These are phyloP conservation scores for Pichia sp. DNA, from an alignment of 1,139 yeast genomes.

Conservation along the genomic window DNA sequence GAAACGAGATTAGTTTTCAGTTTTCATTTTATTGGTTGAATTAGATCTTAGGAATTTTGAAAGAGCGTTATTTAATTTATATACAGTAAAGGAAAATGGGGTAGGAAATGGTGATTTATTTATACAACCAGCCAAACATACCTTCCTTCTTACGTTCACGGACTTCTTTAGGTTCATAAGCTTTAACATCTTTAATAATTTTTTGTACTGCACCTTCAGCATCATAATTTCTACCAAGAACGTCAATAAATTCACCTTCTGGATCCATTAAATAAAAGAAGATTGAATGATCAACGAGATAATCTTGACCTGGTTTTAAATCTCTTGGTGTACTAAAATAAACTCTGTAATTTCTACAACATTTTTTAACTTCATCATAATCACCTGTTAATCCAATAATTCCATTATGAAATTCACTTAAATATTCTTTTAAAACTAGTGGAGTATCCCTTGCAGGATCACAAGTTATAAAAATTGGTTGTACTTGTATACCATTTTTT, in stretches of 20 bases:
- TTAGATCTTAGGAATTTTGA: no score
- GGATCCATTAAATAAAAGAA: slow-evolving; percentile 96
- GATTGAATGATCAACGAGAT: slow-evolving; percentile 92
- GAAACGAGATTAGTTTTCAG: no score
- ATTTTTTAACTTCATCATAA: slow-evolving; percentile 73
- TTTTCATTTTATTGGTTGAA: no score
- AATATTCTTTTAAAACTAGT: slow-evolving; percentile 68
- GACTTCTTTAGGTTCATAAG: slow-evolving; percentile 65
- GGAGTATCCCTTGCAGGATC: slow-evolving; percentile 95
- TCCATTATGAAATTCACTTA: slow-evolving; percentile 81
- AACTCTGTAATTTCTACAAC: slow-evolving; percentile 85
- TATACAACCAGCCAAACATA: slow-evolving; percentile 34
- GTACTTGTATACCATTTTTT: slow-evolving; percentile 54
- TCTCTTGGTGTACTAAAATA: slow-evolving; percentile 94
- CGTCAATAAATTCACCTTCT: slow-evolving; percentile 92
- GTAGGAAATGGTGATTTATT: slow-evolving; percentile 18
- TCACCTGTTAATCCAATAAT: slow-evolving; percentile 89
- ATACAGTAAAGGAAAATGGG: no score
- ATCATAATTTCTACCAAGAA: slow-evolving; percentile 83
- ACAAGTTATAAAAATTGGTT: slow-evolving; percentile 89
- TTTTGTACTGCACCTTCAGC: slow-evolving; percentile 75
- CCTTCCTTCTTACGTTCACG: slow-evolving; percentile 55
- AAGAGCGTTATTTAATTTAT: no score
- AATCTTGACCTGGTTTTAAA: slow-evolving; percentile 91
- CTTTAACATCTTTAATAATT: slow-evolving; percentile 69